A percentile compares a stretch with the other conserved stretches of the same genome.
These are phyloP conservation scores for Mimosa pudica DNA, from an alignment of 306 rosid genomes.

Conservation along the genomic window DNA sequence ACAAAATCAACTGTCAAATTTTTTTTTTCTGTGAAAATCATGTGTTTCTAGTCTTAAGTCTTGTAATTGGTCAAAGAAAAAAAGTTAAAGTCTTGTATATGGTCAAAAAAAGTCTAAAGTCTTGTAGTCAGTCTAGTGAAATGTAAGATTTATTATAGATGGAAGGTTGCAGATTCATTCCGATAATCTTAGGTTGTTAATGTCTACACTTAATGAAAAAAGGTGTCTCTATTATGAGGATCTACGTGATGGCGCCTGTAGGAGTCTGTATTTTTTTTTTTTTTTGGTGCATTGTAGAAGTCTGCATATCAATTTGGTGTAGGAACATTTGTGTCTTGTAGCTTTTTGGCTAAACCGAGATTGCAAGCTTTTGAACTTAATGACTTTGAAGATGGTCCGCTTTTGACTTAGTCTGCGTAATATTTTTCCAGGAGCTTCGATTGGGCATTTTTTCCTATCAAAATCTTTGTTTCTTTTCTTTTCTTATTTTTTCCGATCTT, in stretches of 20 bases:
- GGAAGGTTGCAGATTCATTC: too few relatives aligned
- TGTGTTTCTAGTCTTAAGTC: not conserved
- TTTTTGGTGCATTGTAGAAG: not conserved
- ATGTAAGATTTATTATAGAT: too few relatives aligned
- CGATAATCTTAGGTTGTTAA: too few relatives aligned
- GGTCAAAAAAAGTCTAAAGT: too few relatives aligned
- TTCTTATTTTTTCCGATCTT: not conserved
- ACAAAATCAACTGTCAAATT: not conserved
- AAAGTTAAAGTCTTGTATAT: too few relatives aligned
- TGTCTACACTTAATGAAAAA: too few relatives aligned
- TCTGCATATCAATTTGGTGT: slow-evolving; percentile 10
- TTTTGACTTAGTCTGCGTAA: not conserved
- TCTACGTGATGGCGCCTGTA: slow-evolving; percentile 4
- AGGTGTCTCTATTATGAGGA: slow-evolving; percentile 11
- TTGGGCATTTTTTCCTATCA: not conserved
- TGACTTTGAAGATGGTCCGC: not conserved
- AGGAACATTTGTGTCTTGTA: not conserved
- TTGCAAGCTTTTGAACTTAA: not conserved
- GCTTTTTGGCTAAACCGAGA: not conserved
- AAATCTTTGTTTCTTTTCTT: not conserved
- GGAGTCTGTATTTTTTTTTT: not conserved
- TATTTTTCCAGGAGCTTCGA: not conserved
- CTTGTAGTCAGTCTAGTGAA: too few relatives aligned
- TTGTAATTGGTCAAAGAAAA: too few relatives aligned
- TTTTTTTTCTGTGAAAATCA: slow-evolving; percentile 28